Conservation (phyloP, 768 basidiomycete species). For the Collybiopsis luxurians region DNA sequence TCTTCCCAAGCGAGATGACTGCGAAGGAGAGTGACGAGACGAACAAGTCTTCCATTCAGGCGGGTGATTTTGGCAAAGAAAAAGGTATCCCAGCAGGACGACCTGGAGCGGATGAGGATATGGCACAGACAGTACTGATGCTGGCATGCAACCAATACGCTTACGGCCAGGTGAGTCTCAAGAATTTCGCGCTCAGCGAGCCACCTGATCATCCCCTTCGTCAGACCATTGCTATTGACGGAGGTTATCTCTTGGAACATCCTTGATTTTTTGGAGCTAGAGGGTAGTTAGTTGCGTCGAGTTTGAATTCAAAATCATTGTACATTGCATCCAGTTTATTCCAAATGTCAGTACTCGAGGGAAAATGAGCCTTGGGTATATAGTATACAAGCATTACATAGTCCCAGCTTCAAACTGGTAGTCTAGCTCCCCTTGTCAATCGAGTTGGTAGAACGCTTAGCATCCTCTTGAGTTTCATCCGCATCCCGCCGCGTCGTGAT, state of each 20-base stretch:
- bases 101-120: conserved; percentile 8
- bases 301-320: too few species aligned
- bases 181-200: neutral
- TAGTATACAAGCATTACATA: too few species aligned
- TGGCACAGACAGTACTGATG: conserved; percentile 2
- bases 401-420: too few species aligned
- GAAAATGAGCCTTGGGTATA: too few species aligned
- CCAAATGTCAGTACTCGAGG: too few species aligned
- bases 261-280: neutral
- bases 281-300: too few species aligned
- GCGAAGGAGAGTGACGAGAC: conserved; percentile 3
- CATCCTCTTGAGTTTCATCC: too few species aligned
- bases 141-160: conserved; percentile 3
- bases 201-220: neutral
- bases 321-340: too few species aligned
- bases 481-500: too few species aligned
- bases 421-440: too few species aligned
- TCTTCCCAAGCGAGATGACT: conserved; percentile 36
- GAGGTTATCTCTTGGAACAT: neutral
- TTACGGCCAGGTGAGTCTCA: conserved; percentile 1
- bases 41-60: conserved; percentile 2
- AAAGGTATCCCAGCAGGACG: conserved; percentile 4
- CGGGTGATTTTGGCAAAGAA: neutral
- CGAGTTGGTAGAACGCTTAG: too few species aligned
- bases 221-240: neutral